Evolutionary conservation across 2,329 filamentous ascomycete genomes (phyloP), one percentile per base, ranked within the genome.

Genomic region (Sphaerulina musiva): DNA sequence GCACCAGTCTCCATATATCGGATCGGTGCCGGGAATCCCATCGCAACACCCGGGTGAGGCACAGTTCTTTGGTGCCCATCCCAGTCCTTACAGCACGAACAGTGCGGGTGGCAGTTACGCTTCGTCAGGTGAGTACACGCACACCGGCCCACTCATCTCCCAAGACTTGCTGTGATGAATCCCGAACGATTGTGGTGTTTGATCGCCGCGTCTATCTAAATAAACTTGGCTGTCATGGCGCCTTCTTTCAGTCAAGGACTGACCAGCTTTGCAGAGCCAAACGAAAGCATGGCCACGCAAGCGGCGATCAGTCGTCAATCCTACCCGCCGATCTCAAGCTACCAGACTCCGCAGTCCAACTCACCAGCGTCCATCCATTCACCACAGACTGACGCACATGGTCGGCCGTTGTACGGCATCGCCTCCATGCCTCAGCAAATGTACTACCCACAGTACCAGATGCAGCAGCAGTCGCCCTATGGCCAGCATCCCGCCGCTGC

Each of bases 321-420:
- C 45, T 95, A 95, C 70, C 91, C 91, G 64, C 89, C 89, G 57
- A 95, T 95, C 46, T 65, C 65, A 26, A 66, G 64, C 69, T 96
- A 96, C 70, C 89, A 96, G 72, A 95, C 91, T 14, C 90, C 91
- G 52, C 91, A 96, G 75, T 95, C 91, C 53, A 95, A 92, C 73
- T 95, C 92, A 52, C 92, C 92, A 46, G 89, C 89, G 39, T 95
- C 91, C 48, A 91, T 96, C 65, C 87, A 91, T 59, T 96, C 92
- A 34, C 86, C 89, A 20, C 89, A 90, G 54, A 90, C 95, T 73
- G 92, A 97, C 68, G 89, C 92, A 68, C 89, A 95, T 74, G 78
- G 76, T 54, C 80, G 91, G 63, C 85, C 83, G 65, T 81, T 97
- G 69, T 97, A 96, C 72, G 85, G 83, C 87, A 91, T 84, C 38